phyloP scores from a whole-genome alignment of 2,329 filamentous ascomycete genomes.

The Alternaria sp. region DNA sequence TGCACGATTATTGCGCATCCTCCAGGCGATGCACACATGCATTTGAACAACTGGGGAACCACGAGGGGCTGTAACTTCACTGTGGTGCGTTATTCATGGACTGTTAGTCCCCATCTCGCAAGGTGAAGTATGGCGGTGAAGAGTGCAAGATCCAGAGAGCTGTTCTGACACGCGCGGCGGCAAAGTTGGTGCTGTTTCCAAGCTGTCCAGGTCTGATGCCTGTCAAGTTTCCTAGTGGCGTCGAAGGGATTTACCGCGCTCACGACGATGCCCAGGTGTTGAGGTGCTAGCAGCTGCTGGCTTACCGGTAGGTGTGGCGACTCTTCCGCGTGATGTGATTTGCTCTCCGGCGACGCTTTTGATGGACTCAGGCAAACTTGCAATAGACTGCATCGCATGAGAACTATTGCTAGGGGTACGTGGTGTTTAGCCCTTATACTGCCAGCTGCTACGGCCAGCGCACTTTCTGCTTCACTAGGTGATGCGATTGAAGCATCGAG shows the following conservation, averaged over 20 bases:
- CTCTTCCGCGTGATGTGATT: slow-evolving; percentile 20
- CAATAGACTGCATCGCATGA: not conserved
- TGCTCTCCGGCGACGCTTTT: not conserved
- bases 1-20: not conserved
- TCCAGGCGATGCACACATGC: not conserved
- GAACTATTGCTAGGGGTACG: not conserved
- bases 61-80: not conserved
- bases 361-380: not conserved
- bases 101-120: not conserved
- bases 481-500: not conserved
- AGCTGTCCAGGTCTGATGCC: not conserved
- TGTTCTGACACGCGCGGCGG: slow-evolving; percentile 2
- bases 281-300: not conserved
- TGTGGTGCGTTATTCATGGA: not conserved
- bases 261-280: not conserved
- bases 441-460: not conserved
- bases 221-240: not conserved
- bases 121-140: not conserved
- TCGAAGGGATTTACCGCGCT: not conserved
- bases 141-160: not conserved
- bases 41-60: not conserved
- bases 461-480: not conserved
- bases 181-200: not conserved
- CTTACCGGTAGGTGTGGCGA: slow-evolving; percentile 20
- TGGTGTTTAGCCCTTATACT: not conserved